Conservation (phyloP, 2,329 filamentous ascomycete species). For the Sarocladiaceae sp. region DNA sequence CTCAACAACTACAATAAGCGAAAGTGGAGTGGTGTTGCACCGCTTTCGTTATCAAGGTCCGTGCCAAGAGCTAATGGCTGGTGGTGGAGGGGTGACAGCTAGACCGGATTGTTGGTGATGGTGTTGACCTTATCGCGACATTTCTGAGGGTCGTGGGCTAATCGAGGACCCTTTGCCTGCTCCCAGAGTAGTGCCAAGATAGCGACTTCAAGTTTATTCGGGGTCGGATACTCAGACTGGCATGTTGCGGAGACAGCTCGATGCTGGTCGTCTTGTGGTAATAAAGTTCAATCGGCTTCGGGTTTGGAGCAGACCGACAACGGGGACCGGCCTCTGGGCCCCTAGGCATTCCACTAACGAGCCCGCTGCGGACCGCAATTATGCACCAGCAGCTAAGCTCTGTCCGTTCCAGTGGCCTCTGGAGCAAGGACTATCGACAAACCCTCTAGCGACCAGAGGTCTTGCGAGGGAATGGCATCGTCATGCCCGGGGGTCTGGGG, state of each 20-base stretch:
- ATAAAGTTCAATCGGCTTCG: neutral
- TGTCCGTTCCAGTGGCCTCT: neutral
- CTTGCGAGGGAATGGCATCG: neutral
- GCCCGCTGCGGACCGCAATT: conserved; percentile 2
- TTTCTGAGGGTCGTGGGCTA: neutral
- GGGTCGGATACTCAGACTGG: too few species aligned
- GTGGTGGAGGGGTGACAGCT: conserved; percentile 2
- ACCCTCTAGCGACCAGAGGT: too few species aligned
- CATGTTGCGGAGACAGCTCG: neutral
- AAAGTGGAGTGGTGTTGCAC: neutral
- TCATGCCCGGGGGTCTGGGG: neutral
- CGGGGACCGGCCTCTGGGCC: neutral
- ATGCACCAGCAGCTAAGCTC: neutral
- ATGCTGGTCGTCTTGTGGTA: neutral
- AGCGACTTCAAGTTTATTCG: too few species aligned
- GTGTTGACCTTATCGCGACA: conserved; percentile 1
- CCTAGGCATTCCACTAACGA: neutral
- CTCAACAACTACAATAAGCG: neutral
- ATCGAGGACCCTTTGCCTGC: neutral
- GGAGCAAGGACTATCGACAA: too few species aligned
- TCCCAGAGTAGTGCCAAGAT: neutral
- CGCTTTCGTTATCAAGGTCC: neutral
- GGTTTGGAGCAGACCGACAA: neutral
- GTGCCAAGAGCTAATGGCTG: neutral
- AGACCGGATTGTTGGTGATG: neutral